Evolutionary conservation across 148 eudicot genomes (phyloP).

Genomic region (Beta vulgaris): DNA sequence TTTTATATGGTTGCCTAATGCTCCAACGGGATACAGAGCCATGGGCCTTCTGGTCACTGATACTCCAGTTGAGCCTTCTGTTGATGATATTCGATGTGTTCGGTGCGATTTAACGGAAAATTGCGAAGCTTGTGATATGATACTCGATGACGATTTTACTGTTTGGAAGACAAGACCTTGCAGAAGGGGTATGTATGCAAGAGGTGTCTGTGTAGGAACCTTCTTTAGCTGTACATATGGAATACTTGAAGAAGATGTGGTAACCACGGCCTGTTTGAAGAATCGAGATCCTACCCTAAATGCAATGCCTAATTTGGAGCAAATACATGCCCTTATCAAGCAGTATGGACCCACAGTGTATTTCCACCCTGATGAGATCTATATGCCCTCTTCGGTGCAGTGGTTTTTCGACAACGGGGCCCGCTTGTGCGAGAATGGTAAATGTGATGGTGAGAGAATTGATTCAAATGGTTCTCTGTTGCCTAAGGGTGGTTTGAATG

Average conservation of each 20-base stretch:
- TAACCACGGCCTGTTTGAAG: conserved; percentile 59
- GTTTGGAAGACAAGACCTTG: conserved; percentile 78
- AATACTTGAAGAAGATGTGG: conserved; percentile 35
- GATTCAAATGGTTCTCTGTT: conserved; percentile 67
- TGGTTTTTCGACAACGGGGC: conserved; percentile 95
- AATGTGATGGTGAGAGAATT: conserved; percentile 42
- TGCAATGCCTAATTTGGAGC: conserved; percentile 84
- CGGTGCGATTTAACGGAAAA: conserved; percentile 67
- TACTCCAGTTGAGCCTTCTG: conserved; percentile 55
- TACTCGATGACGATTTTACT: conserved; percentile 44
- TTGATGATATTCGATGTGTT: conserved; percentile 71
- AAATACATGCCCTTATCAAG: conserved; percentile 64
- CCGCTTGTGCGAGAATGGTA: conserved; percentile 51
- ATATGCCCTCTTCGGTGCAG: conserved; percentile 82
- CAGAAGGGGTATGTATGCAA: conserved; percentile 56
- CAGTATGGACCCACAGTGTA: conserved; percentile 84
- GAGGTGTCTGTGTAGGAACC: conserved; percentile 78
- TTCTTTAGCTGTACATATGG: conserved; percentile 60
- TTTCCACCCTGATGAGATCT: conserved; percentile 83
- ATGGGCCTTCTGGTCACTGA: conserved; percentile 69
- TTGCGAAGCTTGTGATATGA: conserved; percentile 57
- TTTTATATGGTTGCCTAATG: conserved; percentile 70
- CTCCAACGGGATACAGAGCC: conserved; percentile 68
- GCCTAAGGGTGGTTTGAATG: conserved; percentile 71
- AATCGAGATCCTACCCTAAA: conserved; percentile 47